Conservation (phyloP, 2,329 filamentous ascomycete genomes). For the Colletotrichum filicis region DNA sequence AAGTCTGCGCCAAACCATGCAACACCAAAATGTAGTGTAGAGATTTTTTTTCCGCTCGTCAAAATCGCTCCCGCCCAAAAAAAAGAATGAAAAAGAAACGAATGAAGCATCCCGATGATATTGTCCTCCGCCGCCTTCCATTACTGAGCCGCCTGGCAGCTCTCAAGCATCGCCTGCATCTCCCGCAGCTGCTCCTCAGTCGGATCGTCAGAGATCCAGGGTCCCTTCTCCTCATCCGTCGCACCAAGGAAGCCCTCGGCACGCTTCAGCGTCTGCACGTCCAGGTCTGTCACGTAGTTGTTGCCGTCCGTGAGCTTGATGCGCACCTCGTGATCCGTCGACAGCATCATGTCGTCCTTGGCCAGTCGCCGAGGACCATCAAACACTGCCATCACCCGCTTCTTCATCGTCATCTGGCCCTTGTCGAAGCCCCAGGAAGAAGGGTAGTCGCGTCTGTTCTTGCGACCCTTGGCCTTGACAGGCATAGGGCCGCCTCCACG, state of each 20-base stretch:
- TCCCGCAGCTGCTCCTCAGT: constrained; percentile 69
- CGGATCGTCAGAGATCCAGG: constrained; percentile 81
- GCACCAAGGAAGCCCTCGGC: constrained; percentile 86
- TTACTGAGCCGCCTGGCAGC: constrained; percentile 36
- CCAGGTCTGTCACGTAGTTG: constrained; percentile 90
- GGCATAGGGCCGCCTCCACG: constrained; percentile 74
- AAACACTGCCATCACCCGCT: constrained; percentile 93
- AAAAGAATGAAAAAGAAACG: background rate
- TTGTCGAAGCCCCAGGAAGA: constrained; percentile 92
- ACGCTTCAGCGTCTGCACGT: constrained; percentile 88
- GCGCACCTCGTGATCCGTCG: constrained; percentile 93
- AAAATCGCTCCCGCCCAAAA: background rate
- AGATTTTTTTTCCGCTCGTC: background rate
- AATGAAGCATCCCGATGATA: background rate
- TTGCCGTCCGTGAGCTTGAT: constrained; percentile 80
- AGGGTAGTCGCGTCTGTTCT: constrained; percentile 94
- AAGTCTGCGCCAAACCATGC: constrained; percentile 5
- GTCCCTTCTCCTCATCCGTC: constrained; percentile 87
- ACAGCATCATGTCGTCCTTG: constrained; percentile 99
- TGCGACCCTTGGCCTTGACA: constrained; percentile 75
- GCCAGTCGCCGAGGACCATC: constrained; percentile 88
- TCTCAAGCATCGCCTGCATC: constrained; percentile 64
- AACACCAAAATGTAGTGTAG: background rate
- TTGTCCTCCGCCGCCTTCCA: background rate
- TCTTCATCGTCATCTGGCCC: constrained; percentile 98